Percentiles rank a stretch among this genome's conserved stretches.
These are phyloP conservation scores for Microsporum ferrugineum DNA, from an alignment of 2,329 filamentous ascomycete genomes.

Conservation along the genomic window DNA sequence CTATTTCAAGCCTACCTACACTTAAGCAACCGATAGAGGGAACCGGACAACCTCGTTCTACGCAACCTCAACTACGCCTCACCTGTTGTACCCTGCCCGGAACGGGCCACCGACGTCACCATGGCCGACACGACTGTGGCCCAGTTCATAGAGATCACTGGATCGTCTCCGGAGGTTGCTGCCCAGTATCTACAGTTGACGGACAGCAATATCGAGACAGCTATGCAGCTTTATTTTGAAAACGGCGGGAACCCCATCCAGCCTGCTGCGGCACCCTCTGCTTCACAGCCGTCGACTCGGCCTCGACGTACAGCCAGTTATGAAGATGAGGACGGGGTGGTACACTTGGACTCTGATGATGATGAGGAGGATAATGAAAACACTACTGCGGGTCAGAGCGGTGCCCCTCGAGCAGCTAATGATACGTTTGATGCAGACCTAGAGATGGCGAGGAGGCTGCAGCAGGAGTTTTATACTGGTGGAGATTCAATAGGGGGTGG, in stretches of 20 bases:
- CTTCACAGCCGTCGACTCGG: slow-evolving; percentile 23
- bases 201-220: slow-evolving; percentile 72
- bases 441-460: slow-evolving; percentile 78
- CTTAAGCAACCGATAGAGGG: neutral
- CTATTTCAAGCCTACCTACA: neutral
- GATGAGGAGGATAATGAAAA: slow-evolving; percentile 38
- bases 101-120: slow-evolving; percentile 13
- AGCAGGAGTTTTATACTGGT: slow-evolving; percentile 76
- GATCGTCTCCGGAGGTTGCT: slow-evolving; percentile 60
- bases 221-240: slow-evolving; percentile 81
- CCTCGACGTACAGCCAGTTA: slow-evolving; percentile 28
- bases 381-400: slow-evolving; percentile 18
- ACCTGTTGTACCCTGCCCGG: neutral
- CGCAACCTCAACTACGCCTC: neutral
- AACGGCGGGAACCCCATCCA: slow-evolving; percentile 55
- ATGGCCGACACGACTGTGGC: slow-evolving; percentile 61
- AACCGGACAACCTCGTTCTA: neutral
- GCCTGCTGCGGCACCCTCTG: slow-evolving; percentile 20
- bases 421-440: slow-evolving; percentile 73
- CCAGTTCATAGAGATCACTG: slow-evolving; percentile 73
- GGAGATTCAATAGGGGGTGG: slow-evolving; percentile 35
- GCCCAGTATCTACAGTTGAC: slow-evolving; percentile 73
- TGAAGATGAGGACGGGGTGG: slow-evolving; percentile 49
- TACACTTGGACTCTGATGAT: slow-evolving; percentile 68
- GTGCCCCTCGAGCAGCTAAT: slow-evolving; percentile 19